Percentiles rank a stretch among this genome's conserved stretches.
These are phyloP conservation scores for Dendryphion nanum DNA, from an alignment of 2,329 filamentous ascomycete species.

Conservation along the genomic window DNA sequence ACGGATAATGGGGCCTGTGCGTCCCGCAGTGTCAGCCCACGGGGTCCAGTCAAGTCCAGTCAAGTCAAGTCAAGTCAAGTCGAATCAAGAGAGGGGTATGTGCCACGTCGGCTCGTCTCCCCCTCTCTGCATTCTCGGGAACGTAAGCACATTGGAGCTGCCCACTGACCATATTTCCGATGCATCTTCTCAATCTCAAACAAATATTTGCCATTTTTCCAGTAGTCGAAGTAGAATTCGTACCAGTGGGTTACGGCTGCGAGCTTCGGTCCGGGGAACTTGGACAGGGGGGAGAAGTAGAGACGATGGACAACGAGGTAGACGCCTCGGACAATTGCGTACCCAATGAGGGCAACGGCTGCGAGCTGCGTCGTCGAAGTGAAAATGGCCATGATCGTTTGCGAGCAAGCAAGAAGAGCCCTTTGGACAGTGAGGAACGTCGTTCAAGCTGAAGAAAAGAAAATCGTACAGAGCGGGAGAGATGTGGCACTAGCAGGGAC, in stretches of 20 bases:
- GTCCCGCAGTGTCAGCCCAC: no score
- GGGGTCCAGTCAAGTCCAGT: no score
- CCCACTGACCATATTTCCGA: slow-evolving; percentile 8
- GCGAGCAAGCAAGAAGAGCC: no score
- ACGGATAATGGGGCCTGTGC: slow-evolving; percentile 26
- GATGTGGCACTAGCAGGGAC: no score
- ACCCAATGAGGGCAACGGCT: slow-evolving; percentile 1
- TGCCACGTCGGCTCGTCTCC: no score
- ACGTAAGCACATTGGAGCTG: no score
- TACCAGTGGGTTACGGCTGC: slow-evolving; percentile 35
- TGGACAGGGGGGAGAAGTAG: slow-evolving; percentile 24
- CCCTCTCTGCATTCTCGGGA: no score
- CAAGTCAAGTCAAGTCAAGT: no score
- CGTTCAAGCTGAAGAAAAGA: no score
- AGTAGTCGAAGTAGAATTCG: slow-evolving; percentile 39
- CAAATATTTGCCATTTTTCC: slow-evolving; percentile 28
- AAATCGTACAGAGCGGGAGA: no score
- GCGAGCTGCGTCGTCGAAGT: neutral
- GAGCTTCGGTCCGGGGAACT: slow-evolving; percentile 34
- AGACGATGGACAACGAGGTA: slow-evolving; percentile 11
- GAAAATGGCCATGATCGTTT: neutral
- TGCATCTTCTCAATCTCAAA: slow-evolving; percentile 30
- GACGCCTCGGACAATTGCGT: neutral
- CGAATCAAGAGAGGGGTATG: no score
- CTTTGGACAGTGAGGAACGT: no score